Evolutionary conservation across 2,329 filamentous ascomycete species (phyloP), one percentile per base, ranked within the genome.

Genomic region (Falciphora oryzae): DNA sequence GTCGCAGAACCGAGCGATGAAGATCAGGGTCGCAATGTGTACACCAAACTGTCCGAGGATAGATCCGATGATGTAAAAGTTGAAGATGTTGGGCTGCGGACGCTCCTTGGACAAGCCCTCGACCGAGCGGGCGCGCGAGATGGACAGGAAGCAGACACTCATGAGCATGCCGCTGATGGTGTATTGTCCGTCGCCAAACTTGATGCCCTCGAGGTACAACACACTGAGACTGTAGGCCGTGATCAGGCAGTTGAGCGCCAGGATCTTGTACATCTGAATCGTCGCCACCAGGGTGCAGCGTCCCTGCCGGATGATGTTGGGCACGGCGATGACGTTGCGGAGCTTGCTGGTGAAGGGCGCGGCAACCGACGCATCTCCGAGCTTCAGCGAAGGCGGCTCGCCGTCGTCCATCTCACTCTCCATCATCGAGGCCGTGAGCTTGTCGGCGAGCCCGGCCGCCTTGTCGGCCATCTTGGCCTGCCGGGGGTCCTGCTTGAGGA

Each of bases 201-300:
- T 99, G 83, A 99, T 99, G 68, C 95, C 95, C 72, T 98, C 94
- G 1, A 99, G 86, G 74, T 99, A 99, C 65, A 99, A 83, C 25
- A 99, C 95, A 76, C 91, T 96, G 74, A 99, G 79, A 77, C 92
- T 97, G 86, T 99, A 99, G 53, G 95, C 95, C 71, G 92, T 97
- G 75, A 99, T 99, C 71, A 99, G 83, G 75, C 95, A 99, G 82
- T 99, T 99, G 66, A 99, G 82, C 10, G 95, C 95, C 63, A 99
- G 86, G 71, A 99, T 99, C 85, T 97, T 99, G 87, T 99, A 99
- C 94, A 99, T 99, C 81, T 99, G 95, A 69, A 99, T 98, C 0
- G 95, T 99, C 38, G 95, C 95, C 64, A 99, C 95, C 27, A 99
- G 87, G 10, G 95, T 99, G 81, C 95, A 99, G 67, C 95, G 91